Evolutionary conservation across 176 grass and related monocot genomes (phyloP), one percentile per base, ranked within the genome.

Genomic region (Bolboschoenus planiculmis): DNA sequence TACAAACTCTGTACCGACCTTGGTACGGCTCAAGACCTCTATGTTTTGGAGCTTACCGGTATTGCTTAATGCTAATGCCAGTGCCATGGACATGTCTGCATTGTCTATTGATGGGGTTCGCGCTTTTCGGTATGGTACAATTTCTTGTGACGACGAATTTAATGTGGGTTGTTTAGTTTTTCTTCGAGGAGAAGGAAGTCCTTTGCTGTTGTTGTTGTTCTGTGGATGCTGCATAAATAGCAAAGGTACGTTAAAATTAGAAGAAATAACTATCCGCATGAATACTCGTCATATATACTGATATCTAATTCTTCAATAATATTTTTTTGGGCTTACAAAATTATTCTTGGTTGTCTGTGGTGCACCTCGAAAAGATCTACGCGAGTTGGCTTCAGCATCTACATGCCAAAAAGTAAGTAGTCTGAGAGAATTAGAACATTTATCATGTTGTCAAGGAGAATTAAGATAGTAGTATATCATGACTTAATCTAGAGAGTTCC

Each of bases 41-140:
- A 98, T 85, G 85, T 95, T 91, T 79, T 91, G 96, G n/a, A 93
- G 93, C 84, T 93, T 95, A 50, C 93, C 91, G 1, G 84, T 90
- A 24, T 95, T 91, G 88, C 91, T 93, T 66, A 99, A 87, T 31
- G 93, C 96, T 26, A 99, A 87, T 58, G 96, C 92, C 35, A 99
- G 87, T 5, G 96, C 91, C 92, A 93, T 93, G 67, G 92, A 92
- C 66, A 89, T 55, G 57, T 95, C 91, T 3, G 90, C 46, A 51
- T 37, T 84, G 80, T 70, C 86, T 16, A 82, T 47, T 84, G 63
- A 33, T 31, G 66, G 13, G 21, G 64, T 37, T 78, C 14, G 60
- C 4, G 48, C 74, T 80, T 87, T 87, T 83, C 85, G 78, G 66
- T 90, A 91, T 13, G 96, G 96, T 79, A 99, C 91, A 66, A 91